Percentiles rank a stretch among this genome's conserved stretches.
Evolutionary conservation across 2,329 filamentous ascomycete species (phyloP).

Genomic region (Elsinoe batatas): DNA sequence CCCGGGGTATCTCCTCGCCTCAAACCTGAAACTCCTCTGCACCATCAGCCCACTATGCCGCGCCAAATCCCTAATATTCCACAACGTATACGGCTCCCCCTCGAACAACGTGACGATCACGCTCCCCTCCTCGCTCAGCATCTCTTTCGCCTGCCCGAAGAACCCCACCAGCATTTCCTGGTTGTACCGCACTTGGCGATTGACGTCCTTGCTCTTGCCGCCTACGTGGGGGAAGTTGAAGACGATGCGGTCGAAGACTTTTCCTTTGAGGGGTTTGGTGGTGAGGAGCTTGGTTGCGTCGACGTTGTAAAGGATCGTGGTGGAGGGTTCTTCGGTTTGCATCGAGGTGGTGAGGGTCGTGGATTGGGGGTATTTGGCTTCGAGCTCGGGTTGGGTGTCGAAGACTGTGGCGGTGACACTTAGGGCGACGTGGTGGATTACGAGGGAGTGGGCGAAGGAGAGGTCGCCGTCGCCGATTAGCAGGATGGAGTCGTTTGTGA

Average conservation of each 20-base stretch:
- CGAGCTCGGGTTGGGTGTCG: conserved; percentile 51
- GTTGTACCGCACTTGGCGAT: conserved; percentile 87
- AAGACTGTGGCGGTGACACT: conserved; percentile 60
- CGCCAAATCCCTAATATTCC: conserved; percentile 84
- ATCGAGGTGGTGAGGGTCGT: conserved; percentile 49
- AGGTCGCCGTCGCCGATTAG: conserved; percentile 73
- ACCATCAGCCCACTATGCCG: conserved; percentile 65
- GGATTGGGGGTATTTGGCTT: conserved; percentile 58
- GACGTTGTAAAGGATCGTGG: conserved; percentile 47
- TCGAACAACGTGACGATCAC: conserved; percentile 87
- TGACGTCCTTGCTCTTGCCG: conserved; percentile 83
- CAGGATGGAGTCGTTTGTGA: conserved; percentile 55
- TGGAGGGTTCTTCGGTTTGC: conserved; percentile 32
- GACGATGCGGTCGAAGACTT: conserved; percentile 63
- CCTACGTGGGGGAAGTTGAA: conserved; percentile 99
- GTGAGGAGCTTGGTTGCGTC: conserved; percentile 54
- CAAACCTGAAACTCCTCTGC: conserved; percentile 60
- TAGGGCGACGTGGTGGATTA: conserved; percentile 55
- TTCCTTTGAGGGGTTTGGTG: conserved; percentile 36
- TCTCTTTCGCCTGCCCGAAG: conserved; percentile 47
- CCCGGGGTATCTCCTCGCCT: conserved; percentile 56
- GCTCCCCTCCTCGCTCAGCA: conserved; percentile 45
- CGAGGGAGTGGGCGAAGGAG: conserved; percentile 61
- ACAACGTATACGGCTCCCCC: conserved; percentile 85
- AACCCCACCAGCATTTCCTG: conserved; percentile 66